Evolutionary conservation across 2,329 filamentous ascomycete genomes (phyloP), one percentile per base, ranked within the genome.

Genomic region (Sarocladiaceae sp.): DNA sequence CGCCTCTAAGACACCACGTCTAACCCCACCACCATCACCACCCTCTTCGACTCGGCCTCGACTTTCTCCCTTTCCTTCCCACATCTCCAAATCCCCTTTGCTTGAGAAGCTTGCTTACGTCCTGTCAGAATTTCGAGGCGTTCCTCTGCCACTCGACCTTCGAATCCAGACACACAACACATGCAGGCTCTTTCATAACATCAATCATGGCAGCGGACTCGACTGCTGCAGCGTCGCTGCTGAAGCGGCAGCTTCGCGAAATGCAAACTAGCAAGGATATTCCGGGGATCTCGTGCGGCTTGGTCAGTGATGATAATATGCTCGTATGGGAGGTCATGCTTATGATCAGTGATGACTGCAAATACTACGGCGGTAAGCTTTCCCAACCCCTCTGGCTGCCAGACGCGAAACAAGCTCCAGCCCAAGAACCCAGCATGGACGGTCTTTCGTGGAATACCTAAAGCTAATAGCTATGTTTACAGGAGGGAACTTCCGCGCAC

Each of bases 241-340:
- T 99, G 44, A 76, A 80, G 61, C 84, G 88, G 53, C 93, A 97
- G 72, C 83, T 97, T 58, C 96, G 96, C 75, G 86, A 95, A 67
- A 97, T 99, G 83, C 90, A 96, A 71, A 84, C 80, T 22, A 86
- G 90, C 67, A 93, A 91, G 66, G 91, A 96, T 69, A 87, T 97
- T 44, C 90, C 90, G 0, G 94, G 93, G 51, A 96, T 97, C 64
- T 97, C 91, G 56, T 96, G 90, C 62, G 94, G 94, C 0, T 76
- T 99, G 39, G 84, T 92, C 50, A 84, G 86, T 62, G 88, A 88
- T 68, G 87, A 75, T 71, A 96, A 96, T 66, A 84, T 97, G 10
- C 97, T 97, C 59, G 88, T 96, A 74, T 99, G 94, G 94, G 92
- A 97, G 70, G 91, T 97, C 18, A 96, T 97, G 88, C 83, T 99